A percentile compares a stretch with the other conserved stretches of the same genome.
Conservation (phyloP, 139 green algal species). For the Chloropicon primus region DNA sequence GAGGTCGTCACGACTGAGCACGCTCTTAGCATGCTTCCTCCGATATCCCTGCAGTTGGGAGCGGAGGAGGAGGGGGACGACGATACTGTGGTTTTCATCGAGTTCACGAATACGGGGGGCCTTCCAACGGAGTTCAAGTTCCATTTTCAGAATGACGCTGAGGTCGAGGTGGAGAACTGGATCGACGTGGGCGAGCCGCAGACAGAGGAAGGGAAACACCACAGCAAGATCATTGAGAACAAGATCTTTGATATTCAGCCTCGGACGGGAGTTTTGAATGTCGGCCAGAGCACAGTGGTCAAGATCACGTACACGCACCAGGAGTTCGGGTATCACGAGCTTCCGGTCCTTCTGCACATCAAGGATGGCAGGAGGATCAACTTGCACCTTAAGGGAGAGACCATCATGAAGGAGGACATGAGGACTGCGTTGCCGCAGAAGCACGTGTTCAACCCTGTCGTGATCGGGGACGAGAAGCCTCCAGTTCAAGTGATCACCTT, state of each 20-base stretch:
- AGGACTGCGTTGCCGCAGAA: constrained; percentile 6
- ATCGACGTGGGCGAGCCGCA: constrained; percentile 40
- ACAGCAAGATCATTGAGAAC: constrained; percentile 38
- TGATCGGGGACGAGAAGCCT: constrained; percentile 35
- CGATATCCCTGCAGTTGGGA: constrained; percentile 36
- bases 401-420: constrained; percentile 15
- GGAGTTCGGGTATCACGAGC: constrained; percentile 24
- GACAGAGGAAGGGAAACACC: constrained; percentile 25
- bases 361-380: constrained; percentile 42
- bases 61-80: constrained; percentile 9
- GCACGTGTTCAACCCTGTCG: constrained; percentile 25
- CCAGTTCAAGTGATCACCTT: constrained; percentile 30
- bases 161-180: constrained; percentile 53
- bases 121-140: constrained; percentile 26
- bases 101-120: constrained; percentile 31
- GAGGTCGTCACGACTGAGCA: constrained; percentile 10
- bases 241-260: constrained; percentile 39
- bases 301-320: constrained; percentile 17
- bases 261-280: constrained; percentile 20
- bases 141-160: constrained; percentile 31
- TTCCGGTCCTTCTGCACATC: constrained; percentile 43
- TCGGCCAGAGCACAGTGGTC: constrained; percentile 13
- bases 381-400: constrained; percentile 36
- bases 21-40: constrained; percentile 17
- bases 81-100: constrained; percentile 13